A percentile compares a stretch with the other conserved stretches of the same genome.
These are phyloP conservation scores for Exidia glandulosa DNA, from an alignment of 768 basidiomycete genomes.

Conservation along the genomic window DNA sequence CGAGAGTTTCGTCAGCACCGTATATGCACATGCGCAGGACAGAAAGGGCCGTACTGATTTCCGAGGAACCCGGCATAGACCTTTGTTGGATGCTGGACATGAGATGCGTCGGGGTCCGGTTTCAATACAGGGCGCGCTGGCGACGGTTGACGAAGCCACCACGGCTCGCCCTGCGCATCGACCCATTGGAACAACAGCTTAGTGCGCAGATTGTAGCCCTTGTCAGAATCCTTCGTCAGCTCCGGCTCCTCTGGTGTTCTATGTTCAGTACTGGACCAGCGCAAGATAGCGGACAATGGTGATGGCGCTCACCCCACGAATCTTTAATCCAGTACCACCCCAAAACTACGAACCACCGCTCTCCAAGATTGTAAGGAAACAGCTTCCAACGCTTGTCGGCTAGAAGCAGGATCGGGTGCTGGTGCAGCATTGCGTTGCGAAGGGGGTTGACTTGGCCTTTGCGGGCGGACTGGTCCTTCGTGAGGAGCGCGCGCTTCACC, in stretches of 20 bases:
- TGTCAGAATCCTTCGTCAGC: constrained; percentile 27
- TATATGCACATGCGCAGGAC: neutral
- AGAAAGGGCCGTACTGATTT: neutral
- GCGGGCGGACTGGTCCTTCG: constrained; percentile 55
- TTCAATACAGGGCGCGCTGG: too few species aligned
- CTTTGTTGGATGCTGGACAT: neutral
- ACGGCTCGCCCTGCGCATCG: constrained; percentile 49
- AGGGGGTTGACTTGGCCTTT: constrained; percentile 66
- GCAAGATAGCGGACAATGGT: too few species aligned
- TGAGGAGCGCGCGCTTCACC: constrained; percentile 26
- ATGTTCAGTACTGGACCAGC: too few species aligned
- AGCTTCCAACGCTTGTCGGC: constrained; percentile 62
- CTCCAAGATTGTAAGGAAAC: constrained; percentile 60
- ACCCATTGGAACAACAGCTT: constrained; percentile 86
- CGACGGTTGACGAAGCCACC: constrained; percentile 28
- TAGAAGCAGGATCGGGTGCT: constrained; percentile 54
- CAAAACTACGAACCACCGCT: constrained; percentile 37
- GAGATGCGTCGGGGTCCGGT: too few species aligned
- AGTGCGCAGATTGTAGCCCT: constrained; percentile 53
- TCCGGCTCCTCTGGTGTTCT: constrained; percentile 8
- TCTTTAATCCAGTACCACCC: constrained; percentile 66
- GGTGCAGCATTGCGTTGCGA: constrained; percentile 40
- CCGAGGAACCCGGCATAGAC: neutral
- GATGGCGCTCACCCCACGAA: constrained; percentile 48
- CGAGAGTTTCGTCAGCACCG: neutral